phyloP scores from a whole-genome alignment of 306 rosid genomes.

The Gleditsia sinensis region DNA sequence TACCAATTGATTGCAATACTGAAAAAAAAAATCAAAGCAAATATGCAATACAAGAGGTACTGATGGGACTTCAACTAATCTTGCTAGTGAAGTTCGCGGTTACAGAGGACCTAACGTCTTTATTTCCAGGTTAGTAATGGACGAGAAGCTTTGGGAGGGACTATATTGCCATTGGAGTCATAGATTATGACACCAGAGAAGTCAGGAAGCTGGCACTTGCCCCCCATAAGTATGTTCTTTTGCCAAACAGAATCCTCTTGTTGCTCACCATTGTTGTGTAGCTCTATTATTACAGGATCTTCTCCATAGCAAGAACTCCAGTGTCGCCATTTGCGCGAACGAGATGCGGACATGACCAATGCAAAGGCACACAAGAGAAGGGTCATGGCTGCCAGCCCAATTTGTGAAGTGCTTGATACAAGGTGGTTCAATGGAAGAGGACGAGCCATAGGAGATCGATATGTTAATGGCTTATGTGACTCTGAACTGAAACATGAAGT shows the following conservation, averaged over 20 bases:
- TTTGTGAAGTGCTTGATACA: conserved; percentile 43
- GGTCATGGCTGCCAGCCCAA: conserved; percentile 47
- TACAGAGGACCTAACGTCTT: neutral
- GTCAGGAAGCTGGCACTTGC: conserved; percentile 89
- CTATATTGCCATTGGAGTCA: conserved; percentile 60
- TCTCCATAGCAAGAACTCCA: conserved; percentile 57
- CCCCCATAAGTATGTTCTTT: conserved; percentile 93
- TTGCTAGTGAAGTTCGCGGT: neutral
- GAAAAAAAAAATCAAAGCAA: no score
- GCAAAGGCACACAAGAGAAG: conserved; percentile 61
- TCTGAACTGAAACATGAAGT: conserved; percentile 1
- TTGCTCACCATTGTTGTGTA: no score
- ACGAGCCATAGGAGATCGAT: conserved; percentile 59
- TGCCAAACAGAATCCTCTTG: conserved; percentile 67
- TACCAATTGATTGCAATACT: no score
- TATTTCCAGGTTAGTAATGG: conserved; percentile 73
- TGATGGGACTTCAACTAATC: no score
- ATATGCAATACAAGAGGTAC: no score
- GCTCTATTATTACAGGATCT: conserved; percentile 63
- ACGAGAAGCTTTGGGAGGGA: conserved; percentile 54
- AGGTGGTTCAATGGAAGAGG: conserved; percentile 39
- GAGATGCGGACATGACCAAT: conserved; percentile 85
- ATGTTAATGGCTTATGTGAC: conserved; percentile 28
- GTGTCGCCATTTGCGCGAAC: conserved; percentile 49
- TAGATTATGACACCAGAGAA: conserved; percentile 91